Conservation (phyloP, 2,329 filamentous ascomycete species). For the Onygenales sp. region DNA sequence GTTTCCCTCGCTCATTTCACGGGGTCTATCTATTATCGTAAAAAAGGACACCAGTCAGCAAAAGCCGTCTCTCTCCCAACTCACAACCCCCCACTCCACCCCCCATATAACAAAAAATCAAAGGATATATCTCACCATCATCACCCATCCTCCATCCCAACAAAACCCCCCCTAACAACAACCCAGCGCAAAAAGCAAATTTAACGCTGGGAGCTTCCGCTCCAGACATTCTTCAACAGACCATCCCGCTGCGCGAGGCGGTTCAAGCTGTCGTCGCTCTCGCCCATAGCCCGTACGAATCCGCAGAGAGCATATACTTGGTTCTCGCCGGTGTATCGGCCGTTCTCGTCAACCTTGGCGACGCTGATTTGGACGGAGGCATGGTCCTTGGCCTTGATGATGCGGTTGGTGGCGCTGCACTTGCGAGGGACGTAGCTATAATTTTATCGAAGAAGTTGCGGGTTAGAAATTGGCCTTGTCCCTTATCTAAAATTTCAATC, state of each 20-base stretch:
- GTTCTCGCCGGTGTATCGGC: slow-evolving; percentile 93
- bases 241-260: slow-evolving; percentile 91
- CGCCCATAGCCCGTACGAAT: slow-evolving; percentile 95
- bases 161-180: slow-evolving; percentile 13
- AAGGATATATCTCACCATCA: not conserved
- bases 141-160: not conserved
- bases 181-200: slow-evolving; percentile 8
- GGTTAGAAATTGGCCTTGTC: not conserved
- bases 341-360: slow-evolving; percentile 98
- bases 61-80: not conserved
- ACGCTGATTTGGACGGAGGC: slow-evolving; percentile 94
- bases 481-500: too few relatives aligned
- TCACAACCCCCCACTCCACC: slow-evolving; percentile 11
- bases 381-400: slow-evolving; percentile 99
- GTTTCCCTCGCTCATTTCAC: not conserved
- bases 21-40: not conserved
- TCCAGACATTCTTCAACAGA: slow-evolving; percentile 96
- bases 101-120: not conserved
- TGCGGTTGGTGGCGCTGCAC: slow-evolving; percentile 97
- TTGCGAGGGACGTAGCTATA: slow-evolving; percentile 93
- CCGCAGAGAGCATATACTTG: slow-evolving; percentile 95
- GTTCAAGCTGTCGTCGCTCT: slow-evolving; percentile 96
- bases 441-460: not conserved
- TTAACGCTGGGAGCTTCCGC: slow-evolving; percentile 52
- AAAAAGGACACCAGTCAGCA: not conserved